A percentile compares a stretch with the other conserved stretches of the same genome.
These are phyloP conservation scores for Volvox carteri DNA, from an alignment of 163 green algal genomes.

Conservation along the genomic window DNA sequence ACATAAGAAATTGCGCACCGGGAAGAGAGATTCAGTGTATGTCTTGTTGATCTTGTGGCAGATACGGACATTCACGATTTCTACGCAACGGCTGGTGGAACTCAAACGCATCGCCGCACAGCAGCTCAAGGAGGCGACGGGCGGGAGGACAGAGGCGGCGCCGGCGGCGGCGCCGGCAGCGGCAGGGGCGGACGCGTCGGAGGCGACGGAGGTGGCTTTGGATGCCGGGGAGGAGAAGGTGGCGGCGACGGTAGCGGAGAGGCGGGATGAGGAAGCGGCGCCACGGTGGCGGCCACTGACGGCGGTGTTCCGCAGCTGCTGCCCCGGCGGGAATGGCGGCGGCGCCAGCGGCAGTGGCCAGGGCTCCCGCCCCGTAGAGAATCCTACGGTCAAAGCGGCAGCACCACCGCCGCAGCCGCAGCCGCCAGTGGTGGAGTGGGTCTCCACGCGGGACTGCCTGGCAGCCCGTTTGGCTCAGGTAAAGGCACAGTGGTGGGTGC, in stretches of 20 bases:
- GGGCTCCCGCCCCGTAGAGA: too few species aligned
- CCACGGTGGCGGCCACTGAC: too few species aligned
- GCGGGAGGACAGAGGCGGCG: neutral
- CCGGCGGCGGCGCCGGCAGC: neutral
- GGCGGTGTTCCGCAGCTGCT: too few species aligned
- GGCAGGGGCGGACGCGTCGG: neutral
- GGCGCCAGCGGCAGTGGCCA: too few species aligned
- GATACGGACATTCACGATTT: neutral
- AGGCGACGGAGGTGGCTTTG: neutral
- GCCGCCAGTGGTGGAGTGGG: neutral
- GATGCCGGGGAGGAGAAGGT: too few species aligned
- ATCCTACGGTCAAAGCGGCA: neutral
- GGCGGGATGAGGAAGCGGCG: too few species aligned
- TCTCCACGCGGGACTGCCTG: conserved; percentile 6
- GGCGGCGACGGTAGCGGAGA: too few species aligned
- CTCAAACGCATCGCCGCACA: neutral
- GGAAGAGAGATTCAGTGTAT: neutral
- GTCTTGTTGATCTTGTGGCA: neutral
- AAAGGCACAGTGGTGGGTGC: too few species aligned
- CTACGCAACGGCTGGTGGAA: neutral
- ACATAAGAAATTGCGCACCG: neutral
- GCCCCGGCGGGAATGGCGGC: neutral
- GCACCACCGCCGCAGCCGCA: neutral
- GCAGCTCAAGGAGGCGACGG: neutral
- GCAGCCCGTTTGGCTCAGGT: conserved; percentile 19